A percentile compares a stretch with the other conserved stretches of the same genome.
These are phyloP conservation scores for Polyporus tsugae DNA, from an alignment of 1,284 basidiomycete species.

Conservation along the genomic window DNA sequence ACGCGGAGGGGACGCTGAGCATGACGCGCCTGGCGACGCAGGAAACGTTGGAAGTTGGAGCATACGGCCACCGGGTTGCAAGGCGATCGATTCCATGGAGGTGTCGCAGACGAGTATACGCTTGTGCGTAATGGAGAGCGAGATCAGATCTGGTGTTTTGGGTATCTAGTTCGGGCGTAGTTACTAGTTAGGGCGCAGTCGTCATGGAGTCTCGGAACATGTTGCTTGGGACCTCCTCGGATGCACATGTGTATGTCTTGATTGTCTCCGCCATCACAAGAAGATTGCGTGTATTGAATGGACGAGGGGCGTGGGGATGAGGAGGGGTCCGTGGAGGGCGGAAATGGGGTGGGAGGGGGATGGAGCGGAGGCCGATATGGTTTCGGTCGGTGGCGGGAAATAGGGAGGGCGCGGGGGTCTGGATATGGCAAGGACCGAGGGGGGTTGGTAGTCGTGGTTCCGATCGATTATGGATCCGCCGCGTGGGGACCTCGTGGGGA, in stretches of 20 bases:
- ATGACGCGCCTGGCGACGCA: constrained; percentile 9
- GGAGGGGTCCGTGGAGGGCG: constrained; percentile 17
- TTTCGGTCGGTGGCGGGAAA: constrained; percentile 10
- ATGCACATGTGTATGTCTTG: constrained; percentile 8
- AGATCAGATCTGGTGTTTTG: constrained; percentile 31
- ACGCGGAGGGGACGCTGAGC: constrained; percentile 5
- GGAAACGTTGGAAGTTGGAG: constrained; percentile 2
- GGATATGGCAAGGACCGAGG: constrained; percentile 4
- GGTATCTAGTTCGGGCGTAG: constrained; percentile 22
- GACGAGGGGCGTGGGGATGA: background rate
- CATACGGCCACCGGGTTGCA: background rate
- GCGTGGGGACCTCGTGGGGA: constrained; percentile 39
- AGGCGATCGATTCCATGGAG: background rate
- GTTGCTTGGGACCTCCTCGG: background rate
- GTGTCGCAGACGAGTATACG: constrained; percentile 1
- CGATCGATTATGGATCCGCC: constrained; percentile 34
- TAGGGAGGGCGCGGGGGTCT: constrained; percentile 6
- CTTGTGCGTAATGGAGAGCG: constrained; percentile 24
- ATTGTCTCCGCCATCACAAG: constrained; percentile 12
- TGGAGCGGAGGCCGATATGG: constrained; percentile 9
- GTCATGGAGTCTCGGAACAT: constrained; percentile 22
- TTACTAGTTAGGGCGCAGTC: constrained; percentile 24
- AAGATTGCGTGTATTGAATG: background rate
- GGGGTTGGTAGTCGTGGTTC: no score
- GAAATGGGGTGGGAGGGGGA: background rate